Conservation (phyloP, 345 rosid species). For the Salix arbutifolia region DNA sequence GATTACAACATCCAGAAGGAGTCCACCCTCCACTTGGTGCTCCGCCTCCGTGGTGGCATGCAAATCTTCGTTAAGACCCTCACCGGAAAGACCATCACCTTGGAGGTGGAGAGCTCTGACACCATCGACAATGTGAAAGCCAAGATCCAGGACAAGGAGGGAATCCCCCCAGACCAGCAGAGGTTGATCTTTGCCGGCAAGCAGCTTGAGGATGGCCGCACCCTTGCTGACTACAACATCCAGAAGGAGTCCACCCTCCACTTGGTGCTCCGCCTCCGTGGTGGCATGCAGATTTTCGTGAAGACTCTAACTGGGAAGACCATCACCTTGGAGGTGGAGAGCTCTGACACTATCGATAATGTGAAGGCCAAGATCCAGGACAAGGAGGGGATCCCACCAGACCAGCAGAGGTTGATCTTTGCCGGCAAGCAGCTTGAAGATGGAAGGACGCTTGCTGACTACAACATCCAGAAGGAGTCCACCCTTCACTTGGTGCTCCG, state of each 20-base stretch:
- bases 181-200: constrained; percentile 40
- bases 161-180: constrained; percentile 41
- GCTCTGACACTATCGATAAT: constrained; percentile 37
- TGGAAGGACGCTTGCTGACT: constrained; percentile 41
- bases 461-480: constrained; percentile 46
- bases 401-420: constrained; percentile 44
- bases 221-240: constrained; percentile 36
- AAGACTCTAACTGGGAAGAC: constrained; percentile 45
- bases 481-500: constrained; percentile 40
- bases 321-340: constrained; percentile 42
- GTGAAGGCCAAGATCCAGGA: constrained; percentile 41
- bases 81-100: constrained; percentile 37
- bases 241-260: constrained; percentile 42
- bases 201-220: constrained; percentile 40
- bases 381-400: constrained; percentile 46
- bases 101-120: constrained; percentile 39
- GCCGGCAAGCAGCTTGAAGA: constrained; percentile 47
- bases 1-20: constrained; percentile 42
- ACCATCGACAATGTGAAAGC: constrained; percentile 36
- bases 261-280: constrained; percentile 35
- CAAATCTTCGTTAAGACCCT: constrained; percentile 39
- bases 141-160: constrained; percentile 40
- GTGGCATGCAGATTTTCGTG: constrained; percentile 47
- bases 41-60: constrained; percentile 35
- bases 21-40: constrained; percentile 38